These are phyloP conservation scores for Hondaea fermentalgiana DNA, from an alignment of 108 stramenopile species.

Conservation along the genomic window DNA sequence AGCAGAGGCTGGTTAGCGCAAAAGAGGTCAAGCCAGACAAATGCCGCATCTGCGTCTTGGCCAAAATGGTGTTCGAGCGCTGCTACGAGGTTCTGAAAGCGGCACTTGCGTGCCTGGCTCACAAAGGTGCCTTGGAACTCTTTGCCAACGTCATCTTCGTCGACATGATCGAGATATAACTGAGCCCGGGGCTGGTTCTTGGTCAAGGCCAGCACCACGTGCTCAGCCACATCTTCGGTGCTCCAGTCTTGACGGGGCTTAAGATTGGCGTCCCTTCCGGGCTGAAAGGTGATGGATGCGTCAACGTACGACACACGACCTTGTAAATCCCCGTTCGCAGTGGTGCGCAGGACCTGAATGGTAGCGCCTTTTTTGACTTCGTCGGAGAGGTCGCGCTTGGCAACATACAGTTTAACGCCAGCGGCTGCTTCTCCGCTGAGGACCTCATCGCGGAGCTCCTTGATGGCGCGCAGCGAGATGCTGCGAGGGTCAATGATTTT, in stretches of 20 bases:
- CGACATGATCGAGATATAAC: not conserved
- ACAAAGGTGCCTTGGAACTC: not conserved
- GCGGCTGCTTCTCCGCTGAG: too few relatives aligned
- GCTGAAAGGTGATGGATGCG: not conserved
- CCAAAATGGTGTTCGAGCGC: not conserved
- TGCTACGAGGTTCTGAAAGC: not conserved
- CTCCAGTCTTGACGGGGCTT: not conserved
- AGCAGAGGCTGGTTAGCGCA: not conserved
- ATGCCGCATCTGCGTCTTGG: too few relatives aligned
- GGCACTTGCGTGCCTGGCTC: not conserved
- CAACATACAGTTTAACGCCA: not conserved
- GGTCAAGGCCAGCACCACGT: not conserved
- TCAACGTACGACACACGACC: not conserved
- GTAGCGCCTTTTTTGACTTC: not conserved
- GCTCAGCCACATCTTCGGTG: not conserved
- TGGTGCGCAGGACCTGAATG: not conserved
- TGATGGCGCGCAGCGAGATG: too few relatives aligned
- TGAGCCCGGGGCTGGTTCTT: not conserved
- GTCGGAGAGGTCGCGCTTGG: not conserved
- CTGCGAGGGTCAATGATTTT: too few relatives aligned
- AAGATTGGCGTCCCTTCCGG: not conserved
- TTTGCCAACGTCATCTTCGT: not conserved
- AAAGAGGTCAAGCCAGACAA: not conserved
- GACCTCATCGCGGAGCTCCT: too few relatives aligned
- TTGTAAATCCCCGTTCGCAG: not conserved